A percentile compares a stretch with the other conserved stretches of the same genome.
Conservation (phyloP, 2,329 filamentous ascomycete species). For the Pyrenophora teres region DNA sequence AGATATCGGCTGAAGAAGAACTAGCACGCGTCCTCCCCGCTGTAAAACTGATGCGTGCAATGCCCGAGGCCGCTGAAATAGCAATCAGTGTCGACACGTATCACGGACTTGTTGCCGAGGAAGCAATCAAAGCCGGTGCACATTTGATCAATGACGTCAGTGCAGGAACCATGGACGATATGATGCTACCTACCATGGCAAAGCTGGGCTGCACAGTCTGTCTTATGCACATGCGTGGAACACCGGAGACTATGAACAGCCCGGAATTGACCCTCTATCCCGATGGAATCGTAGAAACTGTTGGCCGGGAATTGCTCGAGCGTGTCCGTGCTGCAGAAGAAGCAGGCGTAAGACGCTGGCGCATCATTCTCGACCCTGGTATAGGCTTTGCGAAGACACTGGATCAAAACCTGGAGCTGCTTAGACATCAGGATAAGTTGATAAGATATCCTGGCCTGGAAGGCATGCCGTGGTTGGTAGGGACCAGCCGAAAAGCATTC, state of each 20-base stretch:
- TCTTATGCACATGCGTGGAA: conserved; percentile 94
- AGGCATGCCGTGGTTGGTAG: conserved; percentile 84
- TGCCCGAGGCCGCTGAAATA: conserved; percentile 66
- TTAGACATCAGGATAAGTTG: conserved; percentile 69
- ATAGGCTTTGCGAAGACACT: conserved; percentile 90
- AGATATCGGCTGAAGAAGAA: conserved; percentile 75
- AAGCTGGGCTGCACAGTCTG: conserved; percentile 76
- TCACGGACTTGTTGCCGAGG: conserved; percentile 78
- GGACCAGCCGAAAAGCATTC: conserved; percentile 87
- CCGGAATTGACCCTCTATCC: conserved; percentile 63
- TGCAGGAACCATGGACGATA: conserved; percentile 74
- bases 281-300: conserved; percentile 65
- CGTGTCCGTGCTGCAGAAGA: conserved; percentile 76
- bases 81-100: conserved; percentile 92
- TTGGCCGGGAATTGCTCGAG: conserved; percentile 69
- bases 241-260: conserved; percentile 77
- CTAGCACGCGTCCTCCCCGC: conserved; percentile 76
- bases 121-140: conserved; percentile 76
- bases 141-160: conserved; percentile 96
- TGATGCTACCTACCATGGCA: conserved; percentile 83
- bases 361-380: conserved; percentile 91
- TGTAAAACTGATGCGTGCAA: conserved; percentile 72
- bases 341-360: conserved; percentile 87
- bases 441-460: conserved; percentile 56
- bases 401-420: conserved; percentile 78